phyloP scores from a whole-genome alignment of 2,329 filamentous ascomycete genomes.

The Epicoccum nigrum region DNA sequence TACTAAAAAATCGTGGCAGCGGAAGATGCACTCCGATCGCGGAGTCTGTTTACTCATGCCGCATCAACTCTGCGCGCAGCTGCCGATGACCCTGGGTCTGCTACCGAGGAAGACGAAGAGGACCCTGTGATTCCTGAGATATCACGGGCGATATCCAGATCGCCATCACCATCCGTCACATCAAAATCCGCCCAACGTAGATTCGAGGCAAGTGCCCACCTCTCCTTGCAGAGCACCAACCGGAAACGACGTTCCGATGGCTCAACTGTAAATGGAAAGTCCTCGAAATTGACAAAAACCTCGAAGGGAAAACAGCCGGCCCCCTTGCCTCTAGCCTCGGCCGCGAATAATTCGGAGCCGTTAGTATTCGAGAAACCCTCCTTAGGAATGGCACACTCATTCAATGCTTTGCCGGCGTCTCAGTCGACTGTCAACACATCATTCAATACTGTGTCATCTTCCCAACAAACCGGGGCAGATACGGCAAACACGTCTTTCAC shows the following conservation, averaged over 20 bases:
- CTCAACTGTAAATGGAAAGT: slow-evolving; percentile 23
- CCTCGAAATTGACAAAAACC: slow-evolving; percentile 37
- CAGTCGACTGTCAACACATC: slow-evolving; percentile 31
- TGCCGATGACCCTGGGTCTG: slow-evolving; percentile 29
- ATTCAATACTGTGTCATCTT: slow-evolving; percentile 31
- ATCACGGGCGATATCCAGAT: slow-evolving; percentile 19
- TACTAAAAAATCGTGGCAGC: not conserved
- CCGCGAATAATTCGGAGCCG: not conserved
- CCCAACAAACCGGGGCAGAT: slow-evolving; percentile 28
- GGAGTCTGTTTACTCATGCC: not conserved
- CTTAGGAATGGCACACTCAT: slow-evolving; percentile 28
- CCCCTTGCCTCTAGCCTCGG: slow-evolving; percentile 2
- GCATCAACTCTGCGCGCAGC: not conserved
- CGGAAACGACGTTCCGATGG: slow-evolving; percentile 34
- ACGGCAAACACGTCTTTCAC: slow-evolving; percentile 37
- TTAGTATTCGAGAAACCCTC: slow-evolving; percentile 33
- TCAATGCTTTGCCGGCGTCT: slow-evolving; percentile 15
- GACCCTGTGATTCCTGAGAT: slow-evolving; percentile 31
- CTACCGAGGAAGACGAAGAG: slow-evolving; percentile 41
- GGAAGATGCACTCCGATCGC: not conserved
- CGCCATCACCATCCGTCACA: slow-evolving; percentile 16
- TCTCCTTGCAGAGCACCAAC: slow-evolving; percentile 18
- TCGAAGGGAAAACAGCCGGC: slow-evolving; percentile 33
- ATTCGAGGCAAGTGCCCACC: slow-evolving; percentile 34
- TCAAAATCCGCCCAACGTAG: slow-evolving; percentile 28